Evolutionary conservation across 208 protist species (phyloP).

Genomic region (Phytomonas serpens): DNA sequence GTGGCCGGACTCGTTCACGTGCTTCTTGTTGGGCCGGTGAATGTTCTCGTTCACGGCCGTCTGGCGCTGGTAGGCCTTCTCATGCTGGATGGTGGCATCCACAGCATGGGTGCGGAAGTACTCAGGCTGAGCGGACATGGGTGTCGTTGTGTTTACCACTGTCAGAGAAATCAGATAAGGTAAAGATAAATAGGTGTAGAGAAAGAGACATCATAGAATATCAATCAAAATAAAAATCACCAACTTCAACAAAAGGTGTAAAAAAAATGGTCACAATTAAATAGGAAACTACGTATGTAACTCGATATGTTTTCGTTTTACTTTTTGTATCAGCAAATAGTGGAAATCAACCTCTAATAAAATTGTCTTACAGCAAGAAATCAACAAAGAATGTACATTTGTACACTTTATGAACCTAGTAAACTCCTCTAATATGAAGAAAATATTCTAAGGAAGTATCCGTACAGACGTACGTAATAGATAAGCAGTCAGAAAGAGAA

Average conservation of each 20-base stretch:
- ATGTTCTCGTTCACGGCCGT: slow-evolving; percentile 88
- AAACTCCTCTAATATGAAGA: neutral
- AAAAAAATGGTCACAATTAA: slow-evolving; percentile 15
- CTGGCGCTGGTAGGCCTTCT: slow-evolving; percentile 92
- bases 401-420: neutral
- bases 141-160: slow-evolving; percentile 8
- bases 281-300: neutral
- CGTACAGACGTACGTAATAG: neutral
- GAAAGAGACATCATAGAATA: slow-evolving; percentile 9
- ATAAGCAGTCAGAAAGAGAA: neutral
- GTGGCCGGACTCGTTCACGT: slow-evolving; percentile 61
- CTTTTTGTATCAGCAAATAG: neutral
- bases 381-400: slow-evolving; percentile 1
- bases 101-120: slow-evolving; percentile 68
- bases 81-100: slow-evolving; percentile 84
- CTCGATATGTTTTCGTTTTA: neutral
- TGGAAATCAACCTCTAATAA: neutral
- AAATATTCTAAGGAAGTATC: neutral
- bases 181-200: slow-evolving; percentile 4
- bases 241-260: slow-evolving; percentile 5
- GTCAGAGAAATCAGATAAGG: slow-evolving; percentile 11
- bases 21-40: slow-evolving; percentile 49
- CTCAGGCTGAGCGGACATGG: slow-evolving; percentile 18
- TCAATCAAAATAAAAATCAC: slow-evolving; percentile 11
- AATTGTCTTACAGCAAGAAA: neutral